These are phyloP conservation scores for Pilatotrama ljubarskyi DNA, from an alignment of 768 basidiomycete genomes.

Conservation along the genomic window DNA sequence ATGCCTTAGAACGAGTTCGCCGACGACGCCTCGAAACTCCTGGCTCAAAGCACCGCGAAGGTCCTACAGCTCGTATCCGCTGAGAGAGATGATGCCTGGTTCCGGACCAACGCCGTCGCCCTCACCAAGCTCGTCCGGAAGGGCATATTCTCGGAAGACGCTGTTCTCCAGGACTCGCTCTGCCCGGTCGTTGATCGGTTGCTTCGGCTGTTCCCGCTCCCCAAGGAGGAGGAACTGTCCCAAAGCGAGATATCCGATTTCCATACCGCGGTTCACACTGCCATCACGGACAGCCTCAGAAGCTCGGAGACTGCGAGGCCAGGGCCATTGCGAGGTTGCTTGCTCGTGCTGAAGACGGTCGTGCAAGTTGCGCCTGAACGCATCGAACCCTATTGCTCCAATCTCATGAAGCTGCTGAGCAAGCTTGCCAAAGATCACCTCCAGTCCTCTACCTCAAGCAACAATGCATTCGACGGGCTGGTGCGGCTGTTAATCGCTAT, in stretches of 20 bases:
- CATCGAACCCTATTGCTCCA: slow-evolving; percentile 74
- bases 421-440: slow-evolving; percentile 90
- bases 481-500: slow-evolving; percentile 73
- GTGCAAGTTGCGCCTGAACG: slow-evolving; percentile 79
- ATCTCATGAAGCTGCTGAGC: slow-evolving; percentile 80
- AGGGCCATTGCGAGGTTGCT: slow-evolving; percentile 65
- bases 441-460: slow-evolving; percentile 46
- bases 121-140: slow-evolving; percentile 86
- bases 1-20: slow-evolving; percentile 65
- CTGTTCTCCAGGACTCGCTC: slow-evolving; percentile 75
- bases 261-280: slow-evolving; percentile 70
- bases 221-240: slow-evolving; percentile 65
- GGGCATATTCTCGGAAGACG: slow-evolving; percentile 80
- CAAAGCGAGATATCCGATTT: slow-evolving; percentile 73
- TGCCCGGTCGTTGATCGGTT: slow-evolving; percentile 83
- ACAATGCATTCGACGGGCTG: slow-evolving; percentile 48
- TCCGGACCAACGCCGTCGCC: slow-evolving; percentile 62
- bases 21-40: slow-evolving; percentile 56
- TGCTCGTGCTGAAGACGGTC: slow-evolving; percentile 86
- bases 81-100: slow-evolving; percentile 86
- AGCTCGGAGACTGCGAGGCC: slow-evolving; percentile 42
- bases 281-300: slow-evolving; percentile 79
- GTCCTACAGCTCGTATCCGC: slow-evolving; percentile 84
- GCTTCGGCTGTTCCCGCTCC: slow-evolving; percentile 72
- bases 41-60: slow-evolving; percentile 80